Conservation (phyloP, 1,139 yeast genomes). For the Saccharomyces hybrid region DNA sequence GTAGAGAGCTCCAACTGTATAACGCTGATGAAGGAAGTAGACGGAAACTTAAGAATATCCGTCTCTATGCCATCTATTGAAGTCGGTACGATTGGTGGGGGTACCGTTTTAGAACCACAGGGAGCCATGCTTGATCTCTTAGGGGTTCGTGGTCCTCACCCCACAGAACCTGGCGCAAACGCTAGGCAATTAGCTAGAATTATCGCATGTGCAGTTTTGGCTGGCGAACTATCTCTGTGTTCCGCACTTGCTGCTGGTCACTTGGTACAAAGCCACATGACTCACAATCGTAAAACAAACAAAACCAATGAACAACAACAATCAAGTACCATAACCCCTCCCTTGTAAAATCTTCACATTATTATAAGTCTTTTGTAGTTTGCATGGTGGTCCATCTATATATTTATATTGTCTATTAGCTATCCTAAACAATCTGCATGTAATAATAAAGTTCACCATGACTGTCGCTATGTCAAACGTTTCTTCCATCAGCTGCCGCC, state of each 20-base stretch:
- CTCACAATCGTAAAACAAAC: conserved; percentile 62
- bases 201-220: conserved; percentile 89
- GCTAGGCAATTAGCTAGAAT: conserved; percentile 91
- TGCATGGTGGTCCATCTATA: neutral
- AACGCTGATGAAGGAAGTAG: conserved; percentile 77
- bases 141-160: conserved; percentile 96
- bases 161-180: conserved; percentile 86
- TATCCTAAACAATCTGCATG: neutral
- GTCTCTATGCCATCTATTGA: conserved; percentile 98
- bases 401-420: neutral
- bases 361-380: neutral
- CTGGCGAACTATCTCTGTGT: conserved; percentile 89
- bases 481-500: neutral
- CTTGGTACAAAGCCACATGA: conserved; percentile 94
- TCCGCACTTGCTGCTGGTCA: conserved; percentile 98
- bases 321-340: neutral
- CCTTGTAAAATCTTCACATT: neutral
- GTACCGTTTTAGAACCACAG: conserved; percentile 94
- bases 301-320: neutral
- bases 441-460: neutral
- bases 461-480: neutral
- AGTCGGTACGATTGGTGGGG: conserved; percentile 98
- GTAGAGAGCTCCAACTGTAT: conserved; percentile 96
- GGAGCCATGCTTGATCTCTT: conserved; percentile 89
- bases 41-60: conserved; percentile 78